These are phyloP conservation scores for Colletotrichum scovillei DNA, from an alignment of 2,329 filamentous ascomycete genomes.

Conservation along the genomic window DNA sequence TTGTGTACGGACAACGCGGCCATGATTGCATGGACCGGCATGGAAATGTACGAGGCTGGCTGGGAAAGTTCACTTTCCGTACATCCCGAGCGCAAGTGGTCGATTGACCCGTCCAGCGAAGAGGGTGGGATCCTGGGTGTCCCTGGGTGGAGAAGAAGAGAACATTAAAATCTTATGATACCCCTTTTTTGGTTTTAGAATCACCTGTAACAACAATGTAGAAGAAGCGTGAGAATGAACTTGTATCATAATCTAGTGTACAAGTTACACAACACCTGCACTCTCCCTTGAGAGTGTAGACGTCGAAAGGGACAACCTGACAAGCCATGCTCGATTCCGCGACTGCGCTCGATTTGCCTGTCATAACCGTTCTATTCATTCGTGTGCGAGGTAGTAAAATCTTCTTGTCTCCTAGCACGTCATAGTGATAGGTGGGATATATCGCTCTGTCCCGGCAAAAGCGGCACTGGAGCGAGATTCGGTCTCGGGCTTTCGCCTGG, in stretches of 20 bases:
- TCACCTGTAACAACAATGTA: neutral
- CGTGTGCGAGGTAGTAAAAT: neutral
- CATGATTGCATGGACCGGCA: constrained; percentile 95
- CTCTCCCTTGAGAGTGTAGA: constrained; percentile 2
- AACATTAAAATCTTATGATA: constrained; percentile 28
- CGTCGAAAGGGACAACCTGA: constrained; percentile 1
- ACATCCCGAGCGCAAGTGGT: constrained; percentile 76
- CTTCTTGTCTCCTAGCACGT: constrained; percentile 3
- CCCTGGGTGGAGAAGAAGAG: constrained; percentile 54
- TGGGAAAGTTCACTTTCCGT: constrained; percentile 73
- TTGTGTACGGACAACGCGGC: constrained; percentile 96
- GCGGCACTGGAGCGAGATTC: neutral
- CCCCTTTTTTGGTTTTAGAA: neutral
- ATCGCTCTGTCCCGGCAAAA: neutral
- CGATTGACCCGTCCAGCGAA: constrained; percentile 70
- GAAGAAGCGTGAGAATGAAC: constrained; percentile 26
- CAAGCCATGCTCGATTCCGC: neutral
- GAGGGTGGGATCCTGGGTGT: constrained; percentile 77
- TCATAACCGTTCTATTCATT: constrained; percentile 18
- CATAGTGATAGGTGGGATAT: neutral
- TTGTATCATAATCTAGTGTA: constrained; percentile 38
- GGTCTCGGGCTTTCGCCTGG: neutral
- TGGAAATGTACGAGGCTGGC: constrained; percentile 90
- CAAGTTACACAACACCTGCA: constrained; percentile 35
- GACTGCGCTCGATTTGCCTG: constrained; percentile 14